phyloP scores from a whole-genome alignment of 2,329 filamentous ascomycete species.

The Pestalotiopsis fici region DNA sequence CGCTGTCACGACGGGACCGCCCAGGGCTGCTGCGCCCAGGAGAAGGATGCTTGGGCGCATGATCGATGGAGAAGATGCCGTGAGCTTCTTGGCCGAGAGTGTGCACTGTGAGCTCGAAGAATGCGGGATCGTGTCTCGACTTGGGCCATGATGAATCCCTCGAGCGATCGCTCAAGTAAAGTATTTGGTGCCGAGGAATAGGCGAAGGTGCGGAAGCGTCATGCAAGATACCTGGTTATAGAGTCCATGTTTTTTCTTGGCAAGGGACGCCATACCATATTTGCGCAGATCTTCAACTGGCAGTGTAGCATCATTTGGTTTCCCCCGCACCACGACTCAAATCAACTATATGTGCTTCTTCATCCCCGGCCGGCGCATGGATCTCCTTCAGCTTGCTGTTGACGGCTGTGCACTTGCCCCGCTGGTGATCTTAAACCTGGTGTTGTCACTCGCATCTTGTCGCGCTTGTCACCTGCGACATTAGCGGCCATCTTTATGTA shows the following conservation, averaged over 20 bases:
- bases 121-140: neutral
- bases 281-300: neutral
- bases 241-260: neutral
- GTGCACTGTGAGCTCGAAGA: neutral
- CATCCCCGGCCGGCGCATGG: too few species aligned
- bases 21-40: neutral
- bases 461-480: too few species aligned
- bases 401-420: too few species aligned
- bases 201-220: neutral
- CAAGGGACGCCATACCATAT: neutral
- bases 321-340: neutral
- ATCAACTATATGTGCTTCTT: too few species aligned
- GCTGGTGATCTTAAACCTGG: too few species aligned
- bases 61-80: neutral
- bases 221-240: neutral
- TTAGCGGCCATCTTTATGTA: too few species aligned
- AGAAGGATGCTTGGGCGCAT: neutral
- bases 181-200: neutral
- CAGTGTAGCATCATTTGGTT: neutral
- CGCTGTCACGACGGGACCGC: neutral
- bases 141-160: neutral
- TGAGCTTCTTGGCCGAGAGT: neutral
- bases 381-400: too few species aligned
- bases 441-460: too few species aligned
- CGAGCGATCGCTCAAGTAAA: neutral